Evolutionary conservation across 805 yeast species (phyloP).

Genomic region (Dipodascus geniculatus): DNA sequence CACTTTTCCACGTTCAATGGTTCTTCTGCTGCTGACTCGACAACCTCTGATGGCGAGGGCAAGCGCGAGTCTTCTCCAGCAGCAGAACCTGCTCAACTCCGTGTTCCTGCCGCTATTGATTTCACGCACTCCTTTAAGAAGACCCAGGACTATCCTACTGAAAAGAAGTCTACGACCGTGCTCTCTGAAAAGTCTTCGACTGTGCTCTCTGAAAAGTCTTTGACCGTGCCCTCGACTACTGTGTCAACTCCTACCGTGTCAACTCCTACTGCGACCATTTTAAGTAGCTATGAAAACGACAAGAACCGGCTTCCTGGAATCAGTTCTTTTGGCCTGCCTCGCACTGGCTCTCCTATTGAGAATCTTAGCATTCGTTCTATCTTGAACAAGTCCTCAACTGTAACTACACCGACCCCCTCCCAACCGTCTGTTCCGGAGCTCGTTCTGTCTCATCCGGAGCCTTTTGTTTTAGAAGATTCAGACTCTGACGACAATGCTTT

Average conservation of each 20-base stretch:
- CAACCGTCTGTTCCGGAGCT: not conserved
- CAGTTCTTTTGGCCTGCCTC: not conserved
- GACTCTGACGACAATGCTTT: not conserved
- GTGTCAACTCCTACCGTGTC: too few relatives aligned
- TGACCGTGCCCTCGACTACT: too few relatives aligned
- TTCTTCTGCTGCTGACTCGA: not conserved
- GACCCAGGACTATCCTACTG: not conserved
- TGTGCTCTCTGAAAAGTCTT: too few relatives aligned
- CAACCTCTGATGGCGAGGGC: not conserved
- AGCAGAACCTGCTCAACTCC: not conserved
- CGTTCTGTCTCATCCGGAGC: not conserved
- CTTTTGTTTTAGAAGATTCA: not conserved
- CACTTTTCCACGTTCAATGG: not conserved
- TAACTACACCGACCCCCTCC: not conserved
- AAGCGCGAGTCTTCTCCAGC: constrained; percentile 3
- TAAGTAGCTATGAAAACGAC: not conserved
- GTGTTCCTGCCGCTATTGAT: constrained; percentile 29
- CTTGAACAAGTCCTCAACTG: constrained; percentile 11
- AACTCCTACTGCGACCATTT: too few relatives aligned
- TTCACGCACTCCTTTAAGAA: constrained; percentile 28
- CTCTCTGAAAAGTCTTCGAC: not conserved
- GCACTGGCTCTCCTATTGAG: constrained; percentile 5
- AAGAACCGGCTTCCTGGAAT: constrained; percentile 3
- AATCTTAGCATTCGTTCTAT: constrained; percentile 12
- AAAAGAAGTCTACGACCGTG: not conserved